Evolutionary conservation across 352 stramenopile genomes (phyloP).

Genomic region (Phytophthora vignae): DNA sequence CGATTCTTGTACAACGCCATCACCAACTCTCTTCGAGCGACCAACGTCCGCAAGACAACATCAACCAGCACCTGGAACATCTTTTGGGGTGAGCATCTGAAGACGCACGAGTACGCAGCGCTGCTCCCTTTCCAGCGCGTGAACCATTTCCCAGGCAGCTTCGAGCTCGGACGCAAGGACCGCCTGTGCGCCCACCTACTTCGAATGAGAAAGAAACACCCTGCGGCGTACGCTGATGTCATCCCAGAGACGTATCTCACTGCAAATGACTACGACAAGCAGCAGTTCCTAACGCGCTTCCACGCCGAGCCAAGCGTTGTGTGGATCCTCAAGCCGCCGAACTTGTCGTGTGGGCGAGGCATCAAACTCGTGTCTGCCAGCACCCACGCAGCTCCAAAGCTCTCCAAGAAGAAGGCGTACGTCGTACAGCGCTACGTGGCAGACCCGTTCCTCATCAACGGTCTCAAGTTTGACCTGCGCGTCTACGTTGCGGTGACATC

Average conservation of each 20-base stretch:
- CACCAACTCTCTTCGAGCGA: conserved; percentile 57
- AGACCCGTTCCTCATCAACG: conserved; percentile 88
- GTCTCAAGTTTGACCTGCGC: conserved; percentile 92
- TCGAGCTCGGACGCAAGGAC: conserved; percentile 83
- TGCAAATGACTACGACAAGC: conserved; percentile 68
- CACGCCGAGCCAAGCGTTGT: conserved; percentile 50
- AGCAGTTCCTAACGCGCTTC: conserved; percentile 68
- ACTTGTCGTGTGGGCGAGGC: conserved; percentile 76
- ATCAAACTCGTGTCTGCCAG: conserved; percentile 75
- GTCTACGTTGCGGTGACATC: conserved; percentile 92
- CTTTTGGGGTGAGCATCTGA: conserved; percentile 80
- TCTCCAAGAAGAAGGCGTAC: conserved; percentile 78
- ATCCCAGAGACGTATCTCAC: conserved; percentile 84
- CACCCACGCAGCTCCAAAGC: conserved; percentile 49
- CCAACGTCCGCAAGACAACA: conserved; percentile 46
- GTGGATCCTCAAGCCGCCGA: conserved; percentile 87
- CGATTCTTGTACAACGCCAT: conserved; percentile 86
- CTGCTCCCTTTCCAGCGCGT: conserved; percentile 66
- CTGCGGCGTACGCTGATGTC: conserved; percentile 50
- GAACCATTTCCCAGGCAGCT: conserved; percentile 84
- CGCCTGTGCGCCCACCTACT: conserved; percentile 66
- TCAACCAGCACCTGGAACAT: conserved; percentile 61
- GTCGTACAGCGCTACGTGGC: conserved; percentile 81
- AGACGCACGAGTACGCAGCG: conserved; percentile 45
- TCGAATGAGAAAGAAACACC: conserved; percentile 70